Percentiles rank a stretch among this genome's conserved stretches.
Conservation (phyloP, 495 filamentous ascomycete species). For the Mytilinidion resinicola region DNA sequence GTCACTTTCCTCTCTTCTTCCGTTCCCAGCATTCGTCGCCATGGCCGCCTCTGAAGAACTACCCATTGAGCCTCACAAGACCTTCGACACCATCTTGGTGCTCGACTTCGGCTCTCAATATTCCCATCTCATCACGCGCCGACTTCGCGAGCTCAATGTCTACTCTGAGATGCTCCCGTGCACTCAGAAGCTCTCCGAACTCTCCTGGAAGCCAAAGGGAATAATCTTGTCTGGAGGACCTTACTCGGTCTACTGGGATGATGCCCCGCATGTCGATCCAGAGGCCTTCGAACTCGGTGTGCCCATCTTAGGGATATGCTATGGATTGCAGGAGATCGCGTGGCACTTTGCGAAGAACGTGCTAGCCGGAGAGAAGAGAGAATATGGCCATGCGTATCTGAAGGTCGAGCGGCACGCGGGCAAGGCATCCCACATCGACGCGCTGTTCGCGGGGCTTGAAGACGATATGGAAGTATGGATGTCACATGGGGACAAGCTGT, state of each 20-base stretch:
- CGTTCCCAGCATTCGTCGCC: background rate
- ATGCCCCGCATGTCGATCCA: conserved; percentile 70
- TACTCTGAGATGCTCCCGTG: conserved; percentile 92
- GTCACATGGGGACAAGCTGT: conserved; percentile 83
- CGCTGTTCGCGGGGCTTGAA: conserved; percentile 64
- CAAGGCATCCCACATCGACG: conserved; percentile 53
- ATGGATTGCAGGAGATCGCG: conserved; percentile 77
- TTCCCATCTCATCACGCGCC: conserved; percentile 68
- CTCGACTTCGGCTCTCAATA: conserved; percentile 65
- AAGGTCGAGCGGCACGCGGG: conserved; percentile 45
- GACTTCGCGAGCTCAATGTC: conserved; percentile 73
- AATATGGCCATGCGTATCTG: conserved; percentile 64
- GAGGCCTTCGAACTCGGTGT: conserved; percentile 72
- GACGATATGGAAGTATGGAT: conserved; percentile 70
- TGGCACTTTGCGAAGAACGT: conserved; percentile 69
- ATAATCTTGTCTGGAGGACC: conserved; percentile 73
- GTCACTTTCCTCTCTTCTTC: background rate
- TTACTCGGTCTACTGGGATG: conserved; percentile 66
- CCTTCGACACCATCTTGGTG: conserved; percentile 60
- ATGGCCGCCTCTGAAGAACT: conserved; percentile 35
- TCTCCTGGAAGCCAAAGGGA: conserved; percentile 76
- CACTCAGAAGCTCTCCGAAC: conserved; percentile 74
- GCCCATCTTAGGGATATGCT: conserved; percentile 73
- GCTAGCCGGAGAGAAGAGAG: conserved; percentile 60
- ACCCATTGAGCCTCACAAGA: conserved; percentile 45